A percentile compares a stretch with the other conserved stretches of the same genome.
phyloP scores from a whole-genome alignment of 768 basidiomycete species.

The Gyrodon lividus region DNA sequence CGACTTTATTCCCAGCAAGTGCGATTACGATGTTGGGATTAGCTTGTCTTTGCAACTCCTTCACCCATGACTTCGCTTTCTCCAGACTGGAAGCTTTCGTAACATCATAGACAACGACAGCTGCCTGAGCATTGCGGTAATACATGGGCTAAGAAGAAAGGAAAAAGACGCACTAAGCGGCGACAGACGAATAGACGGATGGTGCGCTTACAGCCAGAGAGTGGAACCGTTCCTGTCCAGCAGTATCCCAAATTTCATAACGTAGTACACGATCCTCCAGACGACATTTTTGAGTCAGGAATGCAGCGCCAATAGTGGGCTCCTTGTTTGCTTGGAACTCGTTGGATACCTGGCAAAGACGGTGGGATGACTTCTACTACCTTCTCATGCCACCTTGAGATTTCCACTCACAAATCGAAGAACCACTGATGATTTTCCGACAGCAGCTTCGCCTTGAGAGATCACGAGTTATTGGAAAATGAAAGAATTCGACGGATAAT shows the following conservation, averaged over 20 bases:
- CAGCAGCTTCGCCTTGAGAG: constrained; percentile 90
- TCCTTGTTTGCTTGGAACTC: constrained; percentile 99
- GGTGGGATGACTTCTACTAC: constrained; percentile 1
- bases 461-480: background rate
- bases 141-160: constrained; percentile 82
- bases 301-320: constrained; percentile 96
- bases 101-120: constrained; percentile 97
- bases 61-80: constrained; percentile 99
- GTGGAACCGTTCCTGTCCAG: constrained; percentile 95
- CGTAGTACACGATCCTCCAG: constrained; percentile 91
- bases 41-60: constrained; percentile 97
- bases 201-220: constrained; percentile 77
- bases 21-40: constrained; percentile 99
- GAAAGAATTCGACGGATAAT: background rate
- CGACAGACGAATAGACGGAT: background rate
- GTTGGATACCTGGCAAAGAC: constrained; percentile 72
- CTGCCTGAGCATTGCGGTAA: constrained; percentile 96
- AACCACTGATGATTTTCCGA: constrained; percentile 98
- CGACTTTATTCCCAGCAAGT: constrained; percentile 95
- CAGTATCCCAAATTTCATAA: constrained; percentile 98
- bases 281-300: constrained; percentile 92
- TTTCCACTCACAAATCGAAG: constrained; percentile 79
- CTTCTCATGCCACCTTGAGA: constrained; percentile 9
- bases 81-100: constrained; percentile 95
- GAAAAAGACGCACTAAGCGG: constrained; percentile 8